Conservation (phyloP, 2,329 filamentous ascomycete genomes). For the Alternaria consortialis region DNA sequence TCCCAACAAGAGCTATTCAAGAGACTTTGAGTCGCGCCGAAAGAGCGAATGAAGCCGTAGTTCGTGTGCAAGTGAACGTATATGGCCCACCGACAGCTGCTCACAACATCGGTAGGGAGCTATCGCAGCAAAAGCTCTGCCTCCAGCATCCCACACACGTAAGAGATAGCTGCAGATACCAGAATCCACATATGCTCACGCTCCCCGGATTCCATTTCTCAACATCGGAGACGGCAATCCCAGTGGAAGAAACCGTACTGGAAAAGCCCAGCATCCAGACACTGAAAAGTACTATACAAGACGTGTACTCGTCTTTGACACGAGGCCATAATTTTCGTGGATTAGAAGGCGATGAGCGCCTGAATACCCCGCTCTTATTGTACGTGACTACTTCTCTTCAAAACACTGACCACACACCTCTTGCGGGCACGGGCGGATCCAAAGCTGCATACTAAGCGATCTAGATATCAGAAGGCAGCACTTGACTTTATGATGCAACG, state of each 20-base stretch:
- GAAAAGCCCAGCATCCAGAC: not conserved
- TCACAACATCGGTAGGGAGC: slow-evolving; percentile 24
- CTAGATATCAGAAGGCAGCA: slow-evolving; percentile 38
- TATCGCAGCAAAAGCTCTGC: slow-evolving; percentile 35
- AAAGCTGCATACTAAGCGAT: too few relatives aligned
- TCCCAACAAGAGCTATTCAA: slow-evolving; percentile 24
- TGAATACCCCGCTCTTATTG: slow-evolving; percentile 30
- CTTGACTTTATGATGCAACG: slow-evolving; percentile 43
- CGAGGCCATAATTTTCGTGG: slow-evolving; percentile 24
- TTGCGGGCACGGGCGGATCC: too few relatives aligned
- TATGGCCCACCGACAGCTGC: slow-evolving; percentile 26
- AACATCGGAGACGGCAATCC: slow-evolving; percentile 1
- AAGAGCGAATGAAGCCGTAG: slow-evolving; percentile 37
- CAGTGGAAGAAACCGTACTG: not conserved
- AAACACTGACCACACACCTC: too few relatives aligned
- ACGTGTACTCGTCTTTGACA: slow-evolving; percentile 36
- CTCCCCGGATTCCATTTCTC: slow-evolving; percentile 18
- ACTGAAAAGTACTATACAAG: not conserved
- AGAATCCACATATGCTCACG: slow-evolving; percentile 40
- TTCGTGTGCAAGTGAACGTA: slow-evolving; percentile 37
- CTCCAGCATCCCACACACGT: slow-evolving; percentile 35
- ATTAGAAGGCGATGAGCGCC: slow-evolving; percentile 33
- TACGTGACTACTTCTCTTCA: not conserved
- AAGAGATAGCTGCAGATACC: slow-evolving; percentile 24
- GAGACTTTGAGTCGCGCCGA: slow-evolving; percentile 34